Evolutionary conservation across 1,139 yeast species (phyloP).

Genomic region (Debaryomyces psychrophilus): DNA sequence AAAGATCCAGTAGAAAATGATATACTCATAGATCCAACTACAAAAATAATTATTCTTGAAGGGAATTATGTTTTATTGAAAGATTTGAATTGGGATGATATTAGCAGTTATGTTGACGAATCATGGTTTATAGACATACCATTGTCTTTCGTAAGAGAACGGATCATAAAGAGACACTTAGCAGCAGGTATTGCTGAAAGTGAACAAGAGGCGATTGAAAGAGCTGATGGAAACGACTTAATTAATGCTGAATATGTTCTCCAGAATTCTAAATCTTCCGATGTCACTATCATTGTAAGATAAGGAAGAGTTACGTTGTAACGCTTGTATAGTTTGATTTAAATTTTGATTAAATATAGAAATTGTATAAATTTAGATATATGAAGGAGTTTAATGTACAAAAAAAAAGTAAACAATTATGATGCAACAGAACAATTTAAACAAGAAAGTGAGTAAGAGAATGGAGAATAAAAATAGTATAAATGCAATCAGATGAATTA

Average conservation of each 20-base stretch:
- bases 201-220: slow-evolving; percentile 59
- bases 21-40: slow-evolving; percentile 42
- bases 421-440: slow-evolving; percentile 6
- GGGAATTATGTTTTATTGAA: slow-evolving; percentile 62
- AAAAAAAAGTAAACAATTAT: slow-evolving; percentile 4
- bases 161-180: slow-evolving; percentile 75
- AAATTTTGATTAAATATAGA: slow-evolving; percentile 3
- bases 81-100: slow-evolving; percentile 53
- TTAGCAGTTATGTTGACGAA: slow-evolving; percentile 41
- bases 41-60: slow-evolving; percentile 61
- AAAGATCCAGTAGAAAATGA: slow-evolving; percentile 68
- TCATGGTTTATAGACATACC: slow-evolving; percentile 52
- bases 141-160: slow-evolving; percentile 45
- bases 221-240: slow-evolving; percentile 71
- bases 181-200: slow-evolving; percentile 63
- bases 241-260: slow-evolving; percentile 65
- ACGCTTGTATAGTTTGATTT: slow-evolving; percentile 2
- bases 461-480: slow-evolving; percentile 2
- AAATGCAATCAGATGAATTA: slow-evolving; percentile 18
- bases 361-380: slow-evolving; percentile 2
- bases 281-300: slow-evolving; percentile 20
- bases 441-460: neutral
- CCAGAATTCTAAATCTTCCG: slow-evolving; percentile 35
- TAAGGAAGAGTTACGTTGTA: neutral
- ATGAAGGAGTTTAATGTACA: slow-evolving; percentile 8